These are phyloP conservation scores for Neospora caninum DNA, from an alignment of 169 alveolate species.

Conservation along the genomic window DNA sequence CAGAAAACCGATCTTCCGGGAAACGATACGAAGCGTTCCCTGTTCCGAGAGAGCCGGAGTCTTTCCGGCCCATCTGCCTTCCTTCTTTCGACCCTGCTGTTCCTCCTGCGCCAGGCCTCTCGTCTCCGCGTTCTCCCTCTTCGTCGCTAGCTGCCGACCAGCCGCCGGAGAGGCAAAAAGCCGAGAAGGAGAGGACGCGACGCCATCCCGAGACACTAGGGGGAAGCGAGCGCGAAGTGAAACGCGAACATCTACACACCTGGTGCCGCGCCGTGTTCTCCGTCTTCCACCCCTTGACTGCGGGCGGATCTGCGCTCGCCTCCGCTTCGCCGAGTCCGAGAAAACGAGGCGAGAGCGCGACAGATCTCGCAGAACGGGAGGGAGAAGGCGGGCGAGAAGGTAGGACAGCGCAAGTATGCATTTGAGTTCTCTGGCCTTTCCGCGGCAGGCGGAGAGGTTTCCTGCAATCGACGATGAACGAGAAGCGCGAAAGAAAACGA, in stretches of 20 bases:
- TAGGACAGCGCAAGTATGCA: not conserved
- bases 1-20: no score
- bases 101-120: no score
- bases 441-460: not conserved
- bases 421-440: not conserved
- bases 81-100: no score
- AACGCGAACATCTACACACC: not conserved
- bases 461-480: constrained; percentile 10
- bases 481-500: not conserved
- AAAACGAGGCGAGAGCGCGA: not conserved
- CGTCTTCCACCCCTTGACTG: not conserved
- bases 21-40: no score
- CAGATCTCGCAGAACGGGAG: no score
- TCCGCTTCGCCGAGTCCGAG: not conserved
- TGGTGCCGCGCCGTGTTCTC: not conserved
- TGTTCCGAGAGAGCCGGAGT: no score
- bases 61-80: no score
- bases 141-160: not conserved
- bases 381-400: no score
- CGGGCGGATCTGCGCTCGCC: not conserved
- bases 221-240: not conserved
- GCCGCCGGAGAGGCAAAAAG: not conserved
- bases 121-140: no score
- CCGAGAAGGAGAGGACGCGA: not conserved
- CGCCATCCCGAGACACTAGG: not conserved